Conservation (phyloP, 108 stramenopile species). For the Parmales sp. region DNA sequence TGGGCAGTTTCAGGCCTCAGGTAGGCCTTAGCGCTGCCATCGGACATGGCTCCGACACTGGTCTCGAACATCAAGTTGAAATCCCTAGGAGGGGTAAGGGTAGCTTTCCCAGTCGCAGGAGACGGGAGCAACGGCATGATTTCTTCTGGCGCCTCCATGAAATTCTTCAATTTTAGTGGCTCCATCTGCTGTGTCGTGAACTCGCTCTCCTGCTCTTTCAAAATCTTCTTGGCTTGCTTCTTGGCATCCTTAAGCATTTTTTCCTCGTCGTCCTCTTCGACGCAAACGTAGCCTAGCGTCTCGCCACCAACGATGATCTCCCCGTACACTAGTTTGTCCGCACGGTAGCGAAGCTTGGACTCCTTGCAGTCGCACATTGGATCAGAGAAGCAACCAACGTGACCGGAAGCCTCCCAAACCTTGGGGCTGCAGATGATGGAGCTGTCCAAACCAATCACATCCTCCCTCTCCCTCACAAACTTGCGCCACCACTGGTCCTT, state of each 20-base stretch:
- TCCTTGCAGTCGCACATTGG: constrained; percentile 95
- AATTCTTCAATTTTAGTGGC: not conserved
- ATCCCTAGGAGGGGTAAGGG: constrained; percentile 80
- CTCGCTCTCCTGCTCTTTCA: constrained; percentile 23
- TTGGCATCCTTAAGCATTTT: constrained; percentile 73
- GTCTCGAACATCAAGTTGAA: constrained; percentile 99
- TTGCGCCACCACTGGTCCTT: constrained; percentile 85
- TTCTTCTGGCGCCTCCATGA: constrained; percentile 31
- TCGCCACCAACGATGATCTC: constrained; percentile 48
- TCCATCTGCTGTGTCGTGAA: not conserved
- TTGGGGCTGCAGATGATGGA: constrained; percentile 85
- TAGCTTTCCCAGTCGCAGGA: constrained; percentile 73
- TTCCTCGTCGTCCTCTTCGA: constrained; percentile 69
- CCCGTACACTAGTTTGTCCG: constrained; percentile 81
- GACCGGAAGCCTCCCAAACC: constrained; percentile 88
- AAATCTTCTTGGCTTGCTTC: constrained; percentile 45
- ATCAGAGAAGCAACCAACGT: constrained; percentile 91
- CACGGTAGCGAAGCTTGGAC: constrained; percentile 83
- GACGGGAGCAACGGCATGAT: constrained; percentile 75
- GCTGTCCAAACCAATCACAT: constrained; percentile 85
- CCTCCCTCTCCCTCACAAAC: constrained; percentile 79
- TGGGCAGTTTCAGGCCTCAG: constrained; percentile 97
- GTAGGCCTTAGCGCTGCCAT: constrained; percentile 69
- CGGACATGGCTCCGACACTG: constrained; percentile 75
- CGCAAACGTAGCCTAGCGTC: constrained; percentile 68